These are phyloP conservation scores for Trametes sp. DNA, from an alignment of 1,284 basidiomycete genomes.

Conservation along the genomic window DNA sequence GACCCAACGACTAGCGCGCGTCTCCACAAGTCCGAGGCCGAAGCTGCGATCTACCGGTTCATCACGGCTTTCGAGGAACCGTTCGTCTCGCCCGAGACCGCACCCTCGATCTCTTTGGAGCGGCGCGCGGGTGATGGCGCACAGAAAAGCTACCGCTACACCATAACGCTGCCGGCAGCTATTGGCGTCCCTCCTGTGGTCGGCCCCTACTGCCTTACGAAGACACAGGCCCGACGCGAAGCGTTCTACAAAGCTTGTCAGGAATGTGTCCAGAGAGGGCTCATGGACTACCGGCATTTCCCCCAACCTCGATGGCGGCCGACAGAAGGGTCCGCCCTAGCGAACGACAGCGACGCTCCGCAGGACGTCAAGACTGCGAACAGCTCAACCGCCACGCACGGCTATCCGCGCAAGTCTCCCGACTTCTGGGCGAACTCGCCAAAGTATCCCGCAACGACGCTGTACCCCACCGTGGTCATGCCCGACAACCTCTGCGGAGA, in stretches of 20 bases:
- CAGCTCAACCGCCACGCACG: conserved; percentile 32
- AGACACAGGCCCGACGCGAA: conserved; percentile 60
- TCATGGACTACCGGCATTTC: conserved; percentile 61
- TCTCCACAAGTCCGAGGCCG: conserved; percentile 62
- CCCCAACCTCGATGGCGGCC: conserved; percentile 39
- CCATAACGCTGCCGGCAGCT: conserved; percentile 54
- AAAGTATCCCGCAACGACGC: conserved; percentile 37
- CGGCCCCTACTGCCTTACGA: conserved; percentile 55
- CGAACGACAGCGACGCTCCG: not conserved
- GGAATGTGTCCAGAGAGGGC: conserved; percentile 55
- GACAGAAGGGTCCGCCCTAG: not conserved
- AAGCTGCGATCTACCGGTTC: conserved; percentile 30
- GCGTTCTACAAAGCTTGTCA: conserved; percentile 57
- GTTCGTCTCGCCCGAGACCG: not conserved
- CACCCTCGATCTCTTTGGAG: conserved; percentile 6
- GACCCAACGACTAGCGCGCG: conserved; percentile 67
- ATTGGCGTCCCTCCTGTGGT: conserved; percentile 49
- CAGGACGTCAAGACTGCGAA: conserved; percentile 22
- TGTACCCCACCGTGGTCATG: conserved; percentile 66
- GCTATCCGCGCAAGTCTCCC: conserved; percentile 63
- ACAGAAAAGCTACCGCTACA: conserved; percentile 47
- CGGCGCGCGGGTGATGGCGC: conserved; percentile 6
- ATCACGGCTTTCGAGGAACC: conserved; percentile 9
- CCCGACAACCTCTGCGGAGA: conserved; percentile 44
- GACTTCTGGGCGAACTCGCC: conserved; percentile 66